Percentiles rank a stretch among this genome's conserved stretches.
These are phyloP conservation scores for Mortierella sp. DNA, from an alignment of 371 early-diverging fungal genomes.

Conservation along the genomic window DNA sequence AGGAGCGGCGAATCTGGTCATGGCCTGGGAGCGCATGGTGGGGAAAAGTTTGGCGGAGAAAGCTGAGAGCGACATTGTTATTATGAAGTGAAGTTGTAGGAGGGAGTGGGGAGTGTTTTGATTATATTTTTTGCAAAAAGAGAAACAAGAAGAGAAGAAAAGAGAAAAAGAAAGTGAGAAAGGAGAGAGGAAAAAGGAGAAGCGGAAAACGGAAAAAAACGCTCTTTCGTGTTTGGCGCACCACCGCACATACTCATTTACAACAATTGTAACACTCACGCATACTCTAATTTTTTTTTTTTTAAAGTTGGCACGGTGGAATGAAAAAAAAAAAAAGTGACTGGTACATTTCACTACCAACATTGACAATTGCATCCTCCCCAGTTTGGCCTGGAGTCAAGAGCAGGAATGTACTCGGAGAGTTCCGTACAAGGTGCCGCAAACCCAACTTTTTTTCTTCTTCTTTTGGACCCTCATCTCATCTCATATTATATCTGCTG, in stretches of 20 bases:
- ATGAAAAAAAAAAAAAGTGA: slow-evolving; percentile 15
- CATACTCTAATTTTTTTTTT: slow-evolving; percentile 38
- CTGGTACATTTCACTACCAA: background rate
- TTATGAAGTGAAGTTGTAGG: background rate
- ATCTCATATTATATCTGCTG: background rate
- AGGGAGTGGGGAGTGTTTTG: slow-evolving; percentile 4
- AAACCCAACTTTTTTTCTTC: too few relatives aligned
- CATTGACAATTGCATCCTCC: background rate
- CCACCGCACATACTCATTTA: background rate
- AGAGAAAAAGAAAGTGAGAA: background rate
- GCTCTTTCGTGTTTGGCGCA: slow-evolving; percentile 3
- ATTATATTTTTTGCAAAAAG: background rate
- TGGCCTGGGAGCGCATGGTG: slow-evolving; percentile 51
- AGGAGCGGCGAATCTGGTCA: slow-evolving; percentile 46
- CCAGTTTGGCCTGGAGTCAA: background rate
- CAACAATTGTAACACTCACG: background rate
- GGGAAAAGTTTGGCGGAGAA: slow-evolving; percentile 54
- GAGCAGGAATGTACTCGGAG: slow-evolving; percentile 7
- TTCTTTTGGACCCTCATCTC: background rate
- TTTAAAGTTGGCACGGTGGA: slow-evolving; percentile 51
- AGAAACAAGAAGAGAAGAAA: background rate
- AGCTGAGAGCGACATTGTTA: slow-evolving; percentile 46
- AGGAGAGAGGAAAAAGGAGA: slow-evolving; percentile 1
- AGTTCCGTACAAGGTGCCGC: slow-evolving; percentile 10
- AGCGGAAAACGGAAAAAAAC: slow-evolving; percentile 1